Evolutionary conservation across 768 basidiomycete genomes (phyloP), one percentile per base, ranked within the genome.

Genomic region (Pleurotus platypus): DNA sequence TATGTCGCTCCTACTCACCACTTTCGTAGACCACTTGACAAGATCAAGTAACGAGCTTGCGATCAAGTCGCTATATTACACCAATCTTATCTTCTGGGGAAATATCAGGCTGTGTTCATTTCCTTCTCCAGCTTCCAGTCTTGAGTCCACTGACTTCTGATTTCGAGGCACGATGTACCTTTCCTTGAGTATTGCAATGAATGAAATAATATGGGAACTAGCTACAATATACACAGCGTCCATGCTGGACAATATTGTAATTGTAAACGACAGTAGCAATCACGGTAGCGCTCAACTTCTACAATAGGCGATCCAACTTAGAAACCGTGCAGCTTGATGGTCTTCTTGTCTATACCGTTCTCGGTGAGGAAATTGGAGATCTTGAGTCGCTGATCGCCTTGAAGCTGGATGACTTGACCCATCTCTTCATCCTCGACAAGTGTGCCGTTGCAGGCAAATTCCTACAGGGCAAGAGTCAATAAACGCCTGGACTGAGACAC

Each of bases 391-490:
- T 99, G 97, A 75, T 99, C 97, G 60, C 97, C 97, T 72, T 98
- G 97, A 62, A 99, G 87, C 76, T 99, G 97, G 67, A 99, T 92
- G 70, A 99, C 92, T 77, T 94, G 83, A 57, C 97, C 97, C 78
- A 93, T 85, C 77, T 94, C 92, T 71, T 91, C 91, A 75, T 97
- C 92, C 54, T 94, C 91, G 62, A 97, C 91, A 64, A 99, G 84
- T 50, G 90, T 95, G 64, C 97, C 97, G 75, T 99, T 99, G 79
- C 95, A 98, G 62, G 95, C 95, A 64, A 98, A 97, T 80, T 97
- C 93, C 93, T 95, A 63, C 9, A 49, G 30, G 11, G 49, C 54
- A 56, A 30, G 45, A 39, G 37, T 54, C 16, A 43, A 43, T 42
- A 27, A 12, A 47, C 18, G 50, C 42, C 7, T n/a, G 18, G 27